Evolutionary conservation across 139 green algal genomes (phyloP), one percentile per base, ranked within the genome.

Genomic region (Ettlia oleoabundans): DNA sequence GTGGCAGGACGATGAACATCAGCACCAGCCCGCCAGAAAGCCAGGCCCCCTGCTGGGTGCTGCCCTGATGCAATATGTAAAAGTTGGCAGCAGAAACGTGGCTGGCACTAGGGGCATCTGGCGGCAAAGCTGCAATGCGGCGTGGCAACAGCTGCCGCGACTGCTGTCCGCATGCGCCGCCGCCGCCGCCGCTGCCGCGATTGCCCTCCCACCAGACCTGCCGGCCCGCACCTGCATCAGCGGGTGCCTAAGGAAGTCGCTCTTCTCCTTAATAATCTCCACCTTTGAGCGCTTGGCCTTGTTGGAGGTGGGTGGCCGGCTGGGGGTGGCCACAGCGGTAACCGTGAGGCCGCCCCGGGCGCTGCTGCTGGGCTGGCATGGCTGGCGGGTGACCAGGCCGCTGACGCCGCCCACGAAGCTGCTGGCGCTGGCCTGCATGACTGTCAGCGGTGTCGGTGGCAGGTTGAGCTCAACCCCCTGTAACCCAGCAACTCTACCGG

Each of bases 261-360:
- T 93, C 61, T 98, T 91, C 84, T 99, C 96, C 86, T 99, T 99
- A 78, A 98, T 96, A 40, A 97, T 91, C 89, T 99, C 97, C 53
- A 99, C 97, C 84, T 96, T 95, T 30, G 81, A 88, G 2, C 91
- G 90, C 86, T 96, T 96, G 2, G 93, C 88, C 24, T 87, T 65
- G 40, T 92, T 91, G 4, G 88, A 86, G 3, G 95, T 83, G 3
- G 95, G 95, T 2, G 91, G 90, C 75, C 94, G 93, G 30, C 76
- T 86, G 1, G 95, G 95, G 0, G 94, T 97, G 7, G 89, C 89
- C 5, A 93, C 89, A 52, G 82, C 65, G 22, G 68, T 69, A 22
- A 52, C 40, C 67, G 24, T 38, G 26, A 51, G 53, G 28, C 21
- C 35, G 42, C 58, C 35, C 33, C 8, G 7, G 22, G 35, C 35